A percentile compares a stretch with the other conserved stretches of the same genome.
phyloP scores from a whole-genome alignment of 2,329 filamentous ascomycete genomes.

The Scytalidium lignicola region DNA sequence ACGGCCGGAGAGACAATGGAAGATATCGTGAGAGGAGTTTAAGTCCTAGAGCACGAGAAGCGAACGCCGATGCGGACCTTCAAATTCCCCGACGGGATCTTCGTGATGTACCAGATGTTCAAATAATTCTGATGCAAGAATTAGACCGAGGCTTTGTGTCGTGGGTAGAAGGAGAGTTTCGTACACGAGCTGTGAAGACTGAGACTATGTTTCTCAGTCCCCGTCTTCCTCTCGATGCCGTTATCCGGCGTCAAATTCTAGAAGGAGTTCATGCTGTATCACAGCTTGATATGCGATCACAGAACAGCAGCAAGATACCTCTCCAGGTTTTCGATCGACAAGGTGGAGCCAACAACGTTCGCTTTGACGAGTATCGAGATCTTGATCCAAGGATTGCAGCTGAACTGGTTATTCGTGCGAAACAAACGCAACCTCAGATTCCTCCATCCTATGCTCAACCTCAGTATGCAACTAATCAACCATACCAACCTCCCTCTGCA shows the following conservation, averaged over 20 bases:
- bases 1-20: constrained; percentile 37
- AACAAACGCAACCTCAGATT: constrained; percentile 39
- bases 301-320: constrained; percentile 68
- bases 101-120: constrained; percentile 78
- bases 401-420: constrained; percentile 72
- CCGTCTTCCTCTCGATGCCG: constrained; percentile 67
- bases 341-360: constrained; percentile 66
- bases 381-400: constrained; percentile 74
- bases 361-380: constrained; percentile 83
- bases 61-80: constrained; percentile 55
- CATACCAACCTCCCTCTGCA: constrained; percentile 32
- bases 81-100: constrained; percentile 70
- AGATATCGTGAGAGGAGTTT: constrained; percentile 65
- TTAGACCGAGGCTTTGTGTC: constrained; percentile 73
- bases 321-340: constrained; percentile 83
- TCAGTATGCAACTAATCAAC: constrained; percentile 29
- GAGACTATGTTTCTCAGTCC: constrained; percentile 78
- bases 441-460: constrained; percentile 29
- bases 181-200: constrained; percentile 63
- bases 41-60: constrained; percentile 54
- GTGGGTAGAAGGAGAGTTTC: constrained; percentile 76
- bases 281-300: constrained; percentile 65
- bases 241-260: constrained; percentile 79
- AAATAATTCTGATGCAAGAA: constrained; percentile 77
- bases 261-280: constrained; percentile 86